These are phyloP conservation scores for Linaria vulgaris DNA, from an alignment of 257 asterid species.

Conservation along the genomic window DNA sequence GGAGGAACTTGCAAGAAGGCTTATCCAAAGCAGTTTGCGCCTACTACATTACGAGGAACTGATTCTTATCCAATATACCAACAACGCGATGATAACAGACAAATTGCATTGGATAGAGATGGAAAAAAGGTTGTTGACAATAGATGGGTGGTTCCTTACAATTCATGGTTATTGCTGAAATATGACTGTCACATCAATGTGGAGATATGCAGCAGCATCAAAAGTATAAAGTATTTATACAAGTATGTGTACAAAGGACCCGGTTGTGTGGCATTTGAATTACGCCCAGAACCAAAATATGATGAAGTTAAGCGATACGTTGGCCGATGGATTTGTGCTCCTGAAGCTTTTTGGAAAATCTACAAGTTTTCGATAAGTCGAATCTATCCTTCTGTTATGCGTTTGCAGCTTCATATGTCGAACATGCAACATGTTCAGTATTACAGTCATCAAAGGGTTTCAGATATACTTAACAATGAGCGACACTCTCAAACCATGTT, in stretches of 20 bases:
- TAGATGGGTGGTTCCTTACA: too few species aligned
- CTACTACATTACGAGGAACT: not conserved
- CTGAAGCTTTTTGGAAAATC: too few species aligned
- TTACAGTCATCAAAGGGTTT: not conserved
- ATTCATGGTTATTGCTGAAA: too few species aligned
- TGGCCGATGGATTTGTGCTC: conserved; percentile 4
- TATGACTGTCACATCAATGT: too few species aligned
- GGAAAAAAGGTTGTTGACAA: not conserved
- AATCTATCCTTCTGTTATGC: not conserved
- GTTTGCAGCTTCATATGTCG: too few species aligned
- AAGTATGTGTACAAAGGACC: too few species aligned
- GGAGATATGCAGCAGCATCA: too few species aligned
- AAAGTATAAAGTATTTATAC: too few species aligned
- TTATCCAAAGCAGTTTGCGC: too few species aligned
- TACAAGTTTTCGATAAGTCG: not conserved
- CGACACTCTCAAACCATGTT: not conserved
- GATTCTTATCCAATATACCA: not conserved
- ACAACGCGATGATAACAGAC: not conserved
- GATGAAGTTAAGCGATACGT: not conserved
- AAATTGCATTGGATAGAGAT: not conserved
- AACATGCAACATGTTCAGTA: too few species aligned
- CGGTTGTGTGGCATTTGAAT: not conserved
- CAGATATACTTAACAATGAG: not conserved
- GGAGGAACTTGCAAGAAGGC: not conserved
- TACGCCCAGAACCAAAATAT: not conserved